These are phyloP conservation scores for Triglochin maritima DNA, from an alignment of 106 monocot genomes.

Conservation along the genomic window DNA sequence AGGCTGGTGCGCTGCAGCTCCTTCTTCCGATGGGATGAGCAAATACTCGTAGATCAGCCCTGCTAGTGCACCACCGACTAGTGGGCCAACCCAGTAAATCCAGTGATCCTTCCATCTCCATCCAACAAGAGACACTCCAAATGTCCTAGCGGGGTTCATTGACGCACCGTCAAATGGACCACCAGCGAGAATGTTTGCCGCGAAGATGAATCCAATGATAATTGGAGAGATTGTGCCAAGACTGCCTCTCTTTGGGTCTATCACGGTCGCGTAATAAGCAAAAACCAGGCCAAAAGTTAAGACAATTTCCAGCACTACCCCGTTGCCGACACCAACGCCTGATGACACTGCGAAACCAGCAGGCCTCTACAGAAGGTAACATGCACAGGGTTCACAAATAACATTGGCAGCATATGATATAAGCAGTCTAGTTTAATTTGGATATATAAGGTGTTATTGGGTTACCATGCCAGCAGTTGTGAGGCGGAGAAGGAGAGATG, in stretches of 20 bases:
- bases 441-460: too few species aligned
- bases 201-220: conserved; percentile 58
- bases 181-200: conserved; percentile 71
- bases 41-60: conserved; percentile 79
- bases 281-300: conserved; percentile 78
- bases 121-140: conserved; percentile 64
- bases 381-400: too few species aligned
- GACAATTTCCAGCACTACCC: conserved; percentile 51
- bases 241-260: conserved; percentile 69
- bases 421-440: too few species aligned
- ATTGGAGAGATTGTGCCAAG: conserved; percentile 62
- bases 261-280: conserved; percentile 56
- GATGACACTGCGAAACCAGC: conserved; percentile 32
- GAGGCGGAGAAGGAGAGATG: conserved; percentile 22
- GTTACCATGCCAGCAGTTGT: conserved; percentile 21
- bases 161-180: conserved; percentile 80
- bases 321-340: conserved; percentile 37
- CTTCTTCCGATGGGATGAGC: conserved; percentile 28
- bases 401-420: too few species aligned
- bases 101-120: conserved; percentile 77
- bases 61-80: conserved; percentile 55
- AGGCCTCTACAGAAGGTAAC: conserved; percentile 37
- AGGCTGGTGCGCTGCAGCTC: conserved; percentile 46
- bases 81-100: conserved; percentile 81
- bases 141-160: conserved; percentile 85